Conservation (phyloP, 179 eudicot species). For the Heliamphora pulchella region DNA sequence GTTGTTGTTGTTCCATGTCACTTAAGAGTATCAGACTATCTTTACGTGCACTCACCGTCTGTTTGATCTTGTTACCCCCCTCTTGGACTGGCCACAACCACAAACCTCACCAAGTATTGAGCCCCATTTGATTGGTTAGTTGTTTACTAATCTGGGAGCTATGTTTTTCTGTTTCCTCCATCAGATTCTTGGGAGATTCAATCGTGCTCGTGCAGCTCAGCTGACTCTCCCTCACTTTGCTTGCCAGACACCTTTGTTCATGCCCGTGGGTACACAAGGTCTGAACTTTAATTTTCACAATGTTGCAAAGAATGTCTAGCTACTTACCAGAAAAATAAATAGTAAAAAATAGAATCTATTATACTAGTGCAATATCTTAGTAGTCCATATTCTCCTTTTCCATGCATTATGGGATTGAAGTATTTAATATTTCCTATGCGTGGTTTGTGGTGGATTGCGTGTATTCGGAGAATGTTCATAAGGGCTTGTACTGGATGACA, state of each 20-base stretch:
- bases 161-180: slow-evolving; percentile 9
- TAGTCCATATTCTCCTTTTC: no score
- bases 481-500: no score
- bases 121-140: not conserved
- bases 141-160: not conserved
- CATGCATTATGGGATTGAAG: no score
- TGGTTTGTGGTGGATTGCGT: no score
- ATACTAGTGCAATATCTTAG: not conserved
- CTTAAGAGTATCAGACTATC: not conserved
- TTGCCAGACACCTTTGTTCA: slow-evolving; percentile 82
- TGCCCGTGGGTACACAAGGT: slow-evolving; percentile 99
- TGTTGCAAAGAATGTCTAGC: not conserved
- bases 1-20: not conserved
- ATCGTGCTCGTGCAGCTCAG: slow-evolving; percentile 81
- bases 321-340: not conserved
- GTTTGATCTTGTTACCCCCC: not conserved
- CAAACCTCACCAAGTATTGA: not conserved
- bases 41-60: not conserved
- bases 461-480: no score
- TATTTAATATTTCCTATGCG: no score
- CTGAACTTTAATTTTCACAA: slow-evolving; percentile 2
- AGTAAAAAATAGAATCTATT: not conserved
- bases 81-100: not conserved
- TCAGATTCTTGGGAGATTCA: slow-evolving; percentile 81
- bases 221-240: slow-evolving; percentile 69